Evolutionary conservation across 1,284 basidiomycete genomes (phyloP).

Genomic region (Boletellus deceptivus): DNA sequence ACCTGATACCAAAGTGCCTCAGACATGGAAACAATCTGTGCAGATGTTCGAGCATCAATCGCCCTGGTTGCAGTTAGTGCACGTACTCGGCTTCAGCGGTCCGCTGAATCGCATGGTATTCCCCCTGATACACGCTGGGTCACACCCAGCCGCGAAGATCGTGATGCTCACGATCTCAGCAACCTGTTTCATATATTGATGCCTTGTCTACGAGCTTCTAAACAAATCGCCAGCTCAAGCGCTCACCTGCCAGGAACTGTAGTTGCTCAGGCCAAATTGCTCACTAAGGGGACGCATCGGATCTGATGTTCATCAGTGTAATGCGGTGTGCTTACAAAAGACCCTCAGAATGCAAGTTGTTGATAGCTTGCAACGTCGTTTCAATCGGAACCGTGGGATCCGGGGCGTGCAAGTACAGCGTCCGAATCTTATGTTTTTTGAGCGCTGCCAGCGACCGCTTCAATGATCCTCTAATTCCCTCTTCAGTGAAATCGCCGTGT

Average conservation of each 20-base stretch:
- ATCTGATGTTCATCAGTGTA: slow-evolving; percentile 1
- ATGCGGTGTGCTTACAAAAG: slow-evolving; percentile 35
- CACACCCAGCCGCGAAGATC: slow-evolving; percentile 35
- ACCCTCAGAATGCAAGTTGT: slow-evolving; percentile 40
- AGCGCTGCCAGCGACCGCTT: slow-evolving; percentile 26
- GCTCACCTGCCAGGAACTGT: slow-evolving; percentile 41
- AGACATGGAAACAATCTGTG: slow-evolving; percentile 58
- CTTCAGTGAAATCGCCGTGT: slow-evolving; percentile 23
- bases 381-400: slow-evolving; percentile 31
- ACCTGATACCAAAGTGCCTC: slow-evolving; percentile 58
- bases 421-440: slow-evolving; percentile 22
- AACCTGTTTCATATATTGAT: slow-evolving; percentile 23
- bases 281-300: slow-evolving; percentile 33
- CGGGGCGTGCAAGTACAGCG: slow-evolving; percentile 30
- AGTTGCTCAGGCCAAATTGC: slow-evolving; percentile 46
- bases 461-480: slow-evolving; percentile 25
- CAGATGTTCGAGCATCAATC: slow-evolving; percentile 2
- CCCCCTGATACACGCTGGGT: slow-evolving; percentile 30
- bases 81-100: slow-evolving; percentile 39
- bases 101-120: slow-evolving; percentile 45
- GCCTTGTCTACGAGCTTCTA: not conserved
- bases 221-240: not conserved
- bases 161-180: slow-evolving; percentile 37
- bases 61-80: not conserved
- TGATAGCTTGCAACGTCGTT: slow-evolving; percentile 38